These are phyloP conservation scores for Ustilago loliicola DNA, from an alignment of 1,284 basidiomycete species.

Conservation along the genomic window DNA sequence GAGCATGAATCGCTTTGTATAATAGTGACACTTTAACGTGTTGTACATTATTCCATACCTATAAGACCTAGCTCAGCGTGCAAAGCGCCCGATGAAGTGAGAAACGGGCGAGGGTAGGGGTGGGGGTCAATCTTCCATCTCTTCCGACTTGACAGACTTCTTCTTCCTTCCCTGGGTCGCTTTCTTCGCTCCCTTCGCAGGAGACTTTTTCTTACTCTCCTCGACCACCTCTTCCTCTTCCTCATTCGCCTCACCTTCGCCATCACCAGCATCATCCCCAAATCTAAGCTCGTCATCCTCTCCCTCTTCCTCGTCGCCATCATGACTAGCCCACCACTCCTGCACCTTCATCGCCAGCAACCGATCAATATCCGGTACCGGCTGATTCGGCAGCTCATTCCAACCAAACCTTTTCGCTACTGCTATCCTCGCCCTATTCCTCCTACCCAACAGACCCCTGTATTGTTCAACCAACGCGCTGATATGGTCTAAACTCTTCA, in stretches of 20 bases:
- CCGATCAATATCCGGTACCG: constrained; percentile 33
- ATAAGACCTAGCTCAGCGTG: no score
- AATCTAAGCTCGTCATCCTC: constrained; percentile 5
- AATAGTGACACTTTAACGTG: not conserved
- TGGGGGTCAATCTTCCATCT: constrained; percentile 25
- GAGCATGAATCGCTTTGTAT: not conserved
- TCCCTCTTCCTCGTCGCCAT: constrained; percentile 14
- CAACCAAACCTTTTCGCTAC: constrained; percentile 35
- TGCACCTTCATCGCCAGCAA: constrained; percentile 38
- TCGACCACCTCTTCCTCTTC: constrained; percentile 10
- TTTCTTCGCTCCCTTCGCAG: constrained; percentile 18
- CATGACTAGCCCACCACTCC: constrained; percentile 34
- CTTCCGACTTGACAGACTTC: constrained; percentile 14
- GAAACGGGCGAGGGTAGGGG: not conserved
- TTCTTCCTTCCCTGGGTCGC: constrained; percentile 14
- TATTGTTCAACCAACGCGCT: constrained; percentile 41
- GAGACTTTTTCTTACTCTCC: constrained; percentile 8
- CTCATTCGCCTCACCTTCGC: constrained; percentile 1
- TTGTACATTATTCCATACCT: constrained; percentile 6
- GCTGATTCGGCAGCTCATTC: constrained; percentile 23
- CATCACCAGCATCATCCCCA: constrained; percentile 3
- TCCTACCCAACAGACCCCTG: constrained; percentile 36
- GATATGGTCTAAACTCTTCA: constrained; percentile 53
- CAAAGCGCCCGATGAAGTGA: no score
- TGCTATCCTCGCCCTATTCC: constrained; percentile 45